Conservation (phyloP, 2,329 filamentous ascomycete genomes). For the Paecilomyces formosus region DNA sequence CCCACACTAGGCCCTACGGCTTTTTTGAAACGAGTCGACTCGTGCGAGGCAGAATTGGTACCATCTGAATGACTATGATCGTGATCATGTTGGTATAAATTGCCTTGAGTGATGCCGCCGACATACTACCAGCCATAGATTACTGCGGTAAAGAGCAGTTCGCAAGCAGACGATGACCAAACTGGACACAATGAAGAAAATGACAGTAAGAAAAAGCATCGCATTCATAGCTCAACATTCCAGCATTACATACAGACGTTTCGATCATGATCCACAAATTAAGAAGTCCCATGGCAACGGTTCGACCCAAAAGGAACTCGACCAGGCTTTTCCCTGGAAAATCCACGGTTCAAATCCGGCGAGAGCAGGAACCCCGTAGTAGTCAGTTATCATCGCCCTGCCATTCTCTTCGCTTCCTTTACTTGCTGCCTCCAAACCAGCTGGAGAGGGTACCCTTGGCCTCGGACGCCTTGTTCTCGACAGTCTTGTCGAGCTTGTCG, state of each 20-base stretch:
- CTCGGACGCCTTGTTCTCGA: conserved; percentile 70
- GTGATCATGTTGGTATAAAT: not conserved
- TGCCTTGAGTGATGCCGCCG: too few species aligned
- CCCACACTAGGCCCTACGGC: not conserved
- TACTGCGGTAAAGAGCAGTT: not conserved
- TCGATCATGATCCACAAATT: not conserved
- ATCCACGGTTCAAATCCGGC: not conserved
- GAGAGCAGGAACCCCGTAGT: not conserved
- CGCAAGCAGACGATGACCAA: not conserved
- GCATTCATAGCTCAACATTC: not conserved
- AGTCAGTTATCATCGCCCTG: not conserved
- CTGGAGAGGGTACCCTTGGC: conserved; percentile 75
- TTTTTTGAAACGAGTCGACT: not conserved
- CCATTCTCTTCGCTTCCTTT: not conserved
- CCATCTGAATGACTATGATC: not conserved
- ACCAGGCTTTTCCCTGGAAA: not conserved
- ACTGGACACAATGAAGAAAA: not conserved
- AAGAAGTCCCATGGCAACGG: not conserved
- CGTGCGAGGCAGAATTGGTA: not conserved
- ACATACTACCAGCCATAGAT: not conserved
- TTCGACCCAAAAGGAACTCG: not conserved
- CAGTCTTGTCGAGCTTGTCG: conserved; percentile 74
- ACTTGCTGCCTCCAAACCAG: conserved; percentile 65
- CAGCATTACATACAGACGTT: not conserved
- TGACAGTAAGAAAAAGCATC: not conserved